Percentiles rank a stretch among this genome's conserved stretches.
Evolutionary conservation across 192 early-diverging fungal genomes (phyloP).

Genomic region (Entomortierella chlamydospora): DNA sequence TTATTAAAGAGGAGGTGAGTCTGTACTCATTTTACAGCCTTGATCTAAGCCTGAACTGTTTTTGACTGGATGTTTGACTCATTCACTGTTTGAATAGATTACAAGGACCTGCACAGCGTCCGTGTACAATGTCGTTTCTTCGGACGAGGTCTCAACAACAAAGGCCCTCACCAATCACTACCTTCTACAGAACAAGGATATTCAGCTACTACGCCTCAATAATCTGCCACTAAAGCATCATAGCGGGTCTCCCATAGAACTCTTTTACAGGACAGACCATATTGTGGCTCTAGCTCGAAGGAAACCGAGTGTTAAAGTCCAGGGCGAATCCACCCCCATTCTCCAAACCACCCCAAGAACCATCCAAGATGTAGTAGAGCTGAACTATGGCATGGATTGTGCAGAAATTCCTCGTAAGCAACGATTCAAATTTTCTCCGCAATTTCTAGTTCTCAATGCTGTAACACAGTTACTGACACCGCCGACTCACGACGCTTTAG

Average conservation of each 20-base stretch:
- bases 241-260: background rate
- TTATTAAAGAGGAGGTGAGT: slow-evolving; percentile 17
- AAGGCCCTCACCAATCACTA: slow-evolving; percentile 33
- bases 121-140: slow-evolving; percentile 19
- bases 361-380: background rate
- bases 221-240: background rate
- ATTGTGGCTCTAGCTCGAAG: background rate
- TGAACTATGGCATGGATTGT: slow-evolving; percentile 1
- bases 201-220: slow-evolving; percentile 23
- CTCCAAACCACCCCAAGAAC: slow-evolving; percentile 11
- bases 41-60: too few relatives aligned
- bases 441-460: background rate
- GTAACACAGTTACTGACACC: background rate
- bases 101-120: slow-evolving; percentile 34
- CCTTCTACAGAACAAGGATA: slow-evolving; percentile 25
- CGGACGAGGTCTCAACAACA: slow-evolving; percentile 19
- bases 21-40: background rate
- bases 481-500: background rate
- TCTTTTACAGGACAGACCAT: slow-evolving; percentile 32
- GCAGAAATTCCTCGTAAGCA: background rate
- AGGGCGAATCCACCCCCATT: background rate
- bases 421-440: background rate
- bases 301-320: background rate
- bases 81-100: slow-evolving; percentile 13
- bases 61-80: too few relatives aligned